These are phyloP conservation scores for Scheffersomyces cryptocercus DNA, from an alignment of 1,139 yeast genomes.

Conservation along the genomic window DNA sequence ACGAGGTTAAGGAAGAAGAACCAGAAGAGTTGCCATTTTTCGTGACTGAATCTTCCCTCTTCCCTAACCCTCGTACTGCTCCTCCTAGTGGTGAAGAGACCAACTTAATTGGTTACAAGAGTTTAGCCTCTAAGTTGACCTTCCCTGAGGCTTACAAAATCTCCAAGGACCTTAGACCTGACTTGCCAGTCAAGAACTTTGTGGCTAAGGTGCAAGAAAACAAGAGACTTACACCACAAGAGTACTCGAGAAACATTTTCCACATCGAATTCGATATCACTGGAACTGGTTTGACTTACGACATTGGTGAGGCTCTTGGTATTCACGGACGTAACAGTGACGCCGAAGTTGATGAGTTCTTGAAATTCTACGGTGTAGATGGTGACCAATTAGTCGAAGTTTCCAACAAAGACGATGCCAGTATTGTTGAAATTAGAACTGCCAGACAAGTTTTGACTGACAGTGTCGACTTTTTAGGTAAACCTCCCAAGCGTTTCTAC, in stretches of 20 bases:
- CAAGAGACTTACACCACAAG: conserved; percentile 87
- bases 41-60: conserved; percentile 61
- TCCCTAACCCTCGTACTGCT: conserved; percentile 52
- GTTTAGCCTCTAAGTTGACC: conserved; percentile 68
- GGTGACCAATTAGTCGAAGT: conserved; percentile 69
- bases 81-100: conserved; percentile 43
- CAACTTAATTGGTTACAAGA: conserved; percentile 41
- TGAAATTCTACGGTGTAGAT: conserved; percentile 69
- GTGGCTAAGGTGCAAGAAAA: conserved; percentile 90
- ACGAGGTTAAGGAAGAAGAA: conserved; percentile 27
- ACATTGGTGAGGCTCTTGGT: conserved; percentile 96
- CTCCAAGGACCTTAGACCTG: conserved; percentile 73
- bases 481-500: conserved; percentile 93
- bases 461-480: conserved; percentile 85
- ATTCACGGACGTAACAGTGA: conserved; percentile 85
- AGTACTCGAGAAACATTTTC: conserved; percentile 93
- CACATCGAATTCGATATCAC: conserved; percentile 91
- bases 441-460: conserved; percentile 79
- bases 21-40: conserved; percentile 46
- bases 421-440: conserved; percentile 69
- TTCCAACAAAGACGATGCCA: conserved; percentile 66
- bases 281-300: conserved; percentile 89
- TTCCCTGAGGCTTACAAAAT: conserved; percentile 80
- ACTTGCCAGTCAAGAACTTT: conserved; percentile 81
- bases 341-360: conserved; percentile 65